Evolutionary conservation across 805 yeast species (phyloP).

Genomic region (Grigorovia yakushimaensis): DNA sequence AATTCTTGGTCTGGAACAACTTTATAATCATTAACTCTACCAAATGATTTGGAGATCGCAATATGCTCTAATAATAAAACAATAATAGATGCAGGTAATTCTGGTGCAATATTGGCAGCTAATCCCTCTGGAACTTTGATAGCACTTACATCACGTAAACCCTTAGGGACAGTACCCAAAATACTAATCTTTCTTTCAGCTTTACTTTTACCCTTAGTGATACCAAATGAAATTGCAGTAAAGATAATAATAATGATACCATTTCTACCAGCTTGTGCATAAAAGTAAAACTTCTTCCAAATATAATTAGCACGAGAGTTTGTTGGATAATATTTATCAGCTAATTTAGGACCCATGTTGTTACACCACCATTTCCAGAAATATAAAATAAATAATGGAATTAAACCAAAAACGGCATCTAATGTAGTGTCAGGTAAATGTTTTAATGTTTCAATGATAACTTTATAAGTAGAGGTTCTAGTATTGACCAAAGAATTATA

Average conservation of each 20-base stretch:
- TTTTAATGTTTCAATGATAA: constrained; percentile 62
- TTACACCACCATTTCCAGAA: constrained; percentile 58
- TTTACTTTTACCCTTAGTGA: constrained; percentile 43
- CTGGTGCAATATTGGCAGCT: constrained; percentile 52
- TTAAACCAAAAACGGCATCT: constrained; percentile 86
- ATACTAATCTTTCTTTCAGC: constrained; percentile 37
- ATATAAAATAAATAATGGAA: constrained; percentile 62
- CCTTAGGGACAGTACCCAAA: constrained; percentile 74
- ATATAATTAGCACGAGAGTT: constrained; percentile 11
- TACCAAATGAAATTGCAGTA: constrained; percentile 74
- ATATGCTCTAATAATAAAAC: constrained; percentile 83
- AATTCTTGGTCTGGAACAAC: constrained; percentile 90
- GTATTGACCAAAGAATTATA: constrained; percentile 57
- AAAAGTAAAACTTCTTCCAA: constrained; percentile 45
- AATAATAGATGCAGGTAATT: constrained; percentile 78
- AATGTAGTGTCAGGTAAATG: constrained; percentile 55
- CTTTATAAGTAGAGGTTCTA: constrained; percentile 57
- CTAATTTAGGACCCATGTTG: constrained; percentile 43
- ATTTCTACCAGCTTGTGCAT: constrained; percentile 64
- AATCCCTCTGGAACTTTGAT: constrained; percentile 56
- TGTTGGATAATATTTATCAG: constrained; percentile 39
- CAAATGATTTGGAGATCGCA: constrained; percentile 88
- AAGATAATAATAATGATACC: constrained; percentile 76
- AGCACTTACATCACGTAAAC: constrained; percentile 67
- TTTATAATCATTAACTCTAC: constrained; percentile 83